Evolutionary conservation across 179 eudicot genomes (phyloP).

Genomic region (Spinacia oleracea): DNA sequence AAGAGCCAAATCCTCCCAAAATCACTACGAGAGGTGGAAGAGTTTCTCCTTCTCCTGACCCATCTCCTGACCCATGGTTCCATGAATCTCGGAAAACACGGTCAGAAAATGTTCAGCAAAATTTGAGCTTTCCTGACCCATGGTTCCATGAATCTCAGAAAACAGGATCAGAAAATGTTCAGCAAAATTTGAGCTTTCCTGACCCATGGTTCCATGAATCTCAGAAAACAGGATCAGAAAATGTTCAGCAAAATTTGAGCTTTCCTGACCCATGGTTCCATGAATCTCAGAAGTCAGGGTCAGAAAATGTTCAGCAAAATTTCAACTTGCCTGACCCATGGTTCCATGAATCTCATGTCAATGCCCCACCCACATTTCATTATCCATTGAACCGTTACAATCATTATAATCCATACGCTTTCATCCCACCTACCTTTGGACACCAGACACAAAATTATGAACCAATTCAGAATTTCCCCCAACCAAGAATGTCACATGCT

Average conservation of each 20-base stretch:
- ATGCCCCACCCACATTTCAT: conserved; percentile 6
- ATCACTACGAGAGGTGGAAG: conserved; percentile 17
- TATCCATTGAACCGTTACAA: conserved; percentile 25
- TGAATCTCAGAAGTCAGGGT: no score
- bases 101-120: conserved; percentile 11
- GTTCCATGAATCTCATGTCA: conserved; percentile 17
- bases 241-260: neutral
- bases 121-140: no score
- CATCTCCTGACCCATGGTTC: no score
- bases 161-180: no score
- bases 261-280: no score
- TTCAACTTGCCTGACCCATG: conserved; percentile 15
- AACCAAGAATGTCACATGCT: conserved; percentile 15
- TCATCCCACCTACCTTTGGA: conserved; percentile 8
- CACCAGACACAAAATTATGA: conserved; percentile 8
- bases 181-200: no score
- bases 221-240: no score
- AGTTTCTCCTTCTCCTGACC: neutral
- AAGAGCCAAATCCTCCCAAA: neutral
- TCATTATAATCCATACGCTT: conserved; percentile 10
- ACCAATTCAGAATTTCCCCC: conserved; percentile 7
- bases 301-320: no score
- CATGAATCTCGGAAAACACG: no score
- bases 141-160: conserved; percentile 3
- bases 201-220: no score